Evolutionary conservation across 2,329 filamentous ascomycete species (phyloP).

Genomic region (Chaetoscypha palmicola): DNA sequence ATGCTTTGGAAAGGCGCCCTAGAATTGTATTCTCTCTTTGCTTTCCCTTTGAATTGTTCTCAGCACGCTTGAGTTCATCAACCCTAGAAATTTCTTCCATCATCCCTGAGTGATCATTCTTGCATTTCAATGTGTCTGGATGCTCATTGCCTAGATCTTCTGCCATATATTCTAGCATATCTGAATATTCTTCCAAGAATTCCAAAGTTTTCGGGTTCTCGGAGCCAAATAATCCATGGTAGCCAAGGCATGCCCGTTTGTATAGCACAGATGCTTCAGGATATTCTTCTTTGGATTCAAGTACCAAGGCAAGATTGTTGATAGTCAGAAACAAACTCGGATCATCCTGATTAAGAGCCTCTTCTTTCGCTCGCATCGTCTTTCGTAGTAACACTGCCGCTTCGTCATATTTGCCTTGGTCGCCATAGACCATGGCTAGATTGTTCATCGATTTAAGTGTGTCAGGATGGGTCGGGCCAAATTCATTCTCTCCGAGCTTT

Average conservation of each 20-base stretch:
- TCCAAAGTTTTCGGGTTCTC: background rate
- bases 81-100: no score
- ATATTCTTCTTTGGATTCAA: background rate
- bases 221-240: background rate
- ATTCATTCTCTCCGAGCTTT: background rate
- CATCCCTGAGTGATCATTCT: no score
- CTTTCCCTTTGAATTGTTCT: no score
- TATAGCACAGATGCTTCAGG: background rate
- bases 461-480: background rate
- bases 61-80: no score
- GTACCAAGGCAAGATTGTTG: background rate
- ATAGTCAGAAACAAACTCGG: constrained; percentile 1
- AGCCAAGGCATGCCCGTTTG: background rate
- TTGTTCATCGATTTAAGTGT: constrained; percentile 3
- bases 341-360: constrained; percentile 5
- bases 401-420: background rate
- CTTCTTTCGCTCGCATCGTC: constrained; percentile 1
- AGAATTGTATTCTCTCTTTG: no score
- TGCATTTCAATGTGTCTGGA: no score
- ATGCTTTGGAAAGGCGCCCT: no score
- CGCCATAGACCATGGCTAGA: background rate
- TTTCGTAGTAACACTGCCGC: constrained; percentile 5
- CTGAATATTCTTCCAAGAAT: background rate
- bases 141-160: no score
- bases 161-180: background rate